Evolutionary conservation across 805 yeast genomes (phyloP), one percentile per base, ranked within the genome.

Genomic region (Starmerella stigmatis): DNA sequence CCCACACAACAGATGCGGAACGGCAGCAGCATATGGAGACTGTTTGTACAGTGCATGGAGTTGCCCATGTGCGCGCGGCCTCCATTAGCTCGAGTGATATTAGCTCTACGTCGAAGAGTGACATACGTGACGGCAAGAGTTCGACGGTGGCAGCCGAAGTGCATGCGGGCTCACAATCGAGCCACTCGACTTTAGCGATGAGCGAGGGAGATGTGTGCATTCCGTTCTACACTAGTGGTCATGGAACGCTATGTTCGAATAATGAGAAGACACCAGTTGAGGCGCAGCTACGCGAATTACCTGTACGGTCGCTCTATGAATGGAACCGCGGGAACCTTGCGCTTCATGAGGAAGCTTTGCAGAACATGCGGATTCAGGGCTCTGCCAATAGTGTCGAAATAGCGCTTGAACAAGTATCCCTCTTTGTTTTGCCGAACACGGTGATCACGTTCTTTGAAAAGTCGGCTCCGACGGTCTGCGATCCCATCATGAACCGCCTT

Each of bases 401-500:
- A 6, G 78, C 75, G 0, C 62, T 73, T 10, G 81, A 76, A 55
- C 81, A 76, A 55, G 72, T 72, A 2, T 72, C 79, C 0, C 57
- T 75, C 38, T 76, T 71, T 48, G 47, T 76, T 15, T 60, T 70
- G 15, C 58, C 63, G 6, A 65, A 69, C 35, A 68, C 76, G 0
- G 71, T 76, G 11, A 66, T 76, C 4, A 67, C 80, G 0, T 73
- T 76, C 50, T 76, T 76, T 55, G 81, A 76, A 54, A 70, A 73
- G 48, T 67, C 75, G 4, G 78, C 76, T 5, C 66, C 68, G 36
- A 75, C 72, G 38, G 66, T 76, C 20, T 76, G 72, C 44, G 62
- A 62, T 28, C 79, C 81, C 1, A 67, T 76, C 10, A 59, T 75
- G 22, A 59, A 71, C 2, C 64, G 81, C 21, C 61, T 76, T 27